These are phyloP conservation scores for Phytophthora hibernalis DNA, from an alignment of 352 stramenopile species.

Conservation along the genomic window DNA sequence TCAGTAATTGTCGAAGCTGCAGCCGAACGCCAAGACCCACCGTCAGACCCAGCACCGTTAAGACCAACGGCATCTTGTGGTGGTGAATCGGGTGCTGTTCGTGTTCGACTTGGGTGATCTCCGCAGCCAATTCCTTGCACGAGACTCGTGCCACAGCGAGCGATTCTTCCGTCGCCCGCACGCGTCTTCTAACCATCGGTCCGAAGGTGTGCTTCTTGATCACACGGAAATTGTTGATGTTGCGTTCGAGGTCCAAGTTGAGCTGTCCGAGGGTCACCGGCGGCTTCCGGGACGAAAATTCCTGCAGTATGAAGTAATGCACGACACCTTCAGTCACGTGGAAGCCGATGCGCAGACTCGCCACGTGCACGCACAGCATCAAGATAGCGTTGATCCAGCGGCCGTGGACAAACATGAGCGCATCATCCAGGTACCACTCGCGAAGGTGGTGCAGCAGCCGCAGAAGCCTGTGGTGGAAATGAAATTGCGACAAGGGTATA, in stretches of 20 bases:
- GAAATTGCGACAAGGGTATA: no score
- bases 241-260: constrained; percentile 60
- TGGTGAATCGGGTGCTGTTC: constrained; percentile 51
- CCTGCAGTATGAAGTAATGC: constrained; percentile 46
- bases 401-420: constrained; percentile 58
- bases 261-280: constrained; percentile 54
- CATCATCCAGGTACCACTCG: constrained; percentile 57
- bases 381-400: constrained; percentile 58
- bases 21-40: constrained; percentile 50
- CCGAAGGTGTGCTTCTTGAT: constrained; percentile 59
- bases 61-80: constrained; percentile 38
- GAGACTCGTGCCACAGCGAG: constrained; percentile 47
- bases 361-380: constrained; percentile 56
- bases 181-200: constrained; percentile 48
- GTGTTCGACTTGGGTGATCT: constrained; percentile 56
- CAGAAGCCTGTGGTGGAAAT: constrained; percentile 76
- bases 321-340: constrained; percentile 54
- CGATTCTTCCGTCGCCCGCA: constrained; percentile 53
- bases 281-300: constrained; percentile 61
- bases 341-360: constrained; percentile 51
- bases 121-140: constrained; percentile 50
- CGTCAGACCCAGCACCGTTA: constrained; percentile 33
- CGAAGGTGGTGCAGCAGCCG: constrained; percentile 72
- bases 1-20: constrained; percentile 55
- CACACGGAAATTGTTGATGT: constrained; percentile 48